phyloP scores from a whole-genome alignment of 768 basidiomycete species.

The Leccinum obscurum region DNA sequence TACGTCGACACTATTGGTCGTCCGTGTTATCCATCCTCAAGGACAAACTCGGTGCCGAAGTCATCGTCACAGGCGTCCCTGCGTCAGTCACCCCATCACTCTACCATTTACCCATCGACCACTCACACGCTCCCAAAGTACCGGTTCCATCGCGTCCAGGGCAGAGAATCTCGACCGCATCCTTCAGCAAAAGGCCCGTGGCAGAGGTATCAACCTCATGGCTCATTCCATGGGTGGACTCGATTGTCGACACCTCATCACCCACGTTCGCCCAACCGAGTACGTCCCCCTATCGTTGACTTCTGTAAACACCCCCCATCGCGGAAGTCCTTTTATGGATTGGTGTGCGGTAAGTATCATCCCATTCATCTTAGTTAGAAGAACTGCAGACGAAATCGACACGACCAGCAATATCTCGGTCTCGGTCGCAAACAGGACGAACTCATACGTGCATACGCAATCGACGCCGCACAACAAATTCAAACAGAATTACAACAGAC shows the following conservation, averaged over 20 bases:
- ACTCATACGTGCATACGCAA: slow-evolving; percentile 3
- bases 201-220: slow-evolving; percentile 86
- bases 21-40: slow-evolving; percentile 81
- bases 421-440: slow-evolving; percentile 64
- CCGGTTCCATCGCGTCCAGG: slow-evolving; percentile 84
- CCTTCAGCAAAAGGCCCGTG: slow-evolving; percentile 62
- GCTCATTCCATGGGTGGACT: slow-evolving; percentile 99
- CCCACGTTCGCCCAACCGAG: slow-evolving; percentile 75
- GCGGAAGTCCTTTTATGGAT: slow-evolving; percentile 98
- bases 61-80: slow-evolving; percentile 95
- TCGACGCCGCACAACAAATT: not conserved
- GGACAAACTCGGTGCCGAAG: slow-evolving; percentile 83
- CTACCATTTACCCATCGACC: not conserved
- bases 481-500: not conserved
- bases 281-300: slow-evolving; percentile 89
- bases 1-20: slow-evolving; percentile 93
- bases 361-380: slow-evolving; percentile 7
- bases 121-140: slow-evolving; percentile 46
- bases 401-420: slow-evolving; percentile 79
- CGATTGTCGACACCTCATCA: slow-evolving; percentile 91
- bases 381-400: slow-evolving; percentile 18
- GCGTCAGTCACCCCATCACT: slow-evolving; percentile 51
- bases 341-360: slow-evolving; percentile 79
- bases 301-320: slow-evolving; percentile 89
- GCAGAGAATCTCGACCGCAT: slow-evolving; percentile 74